These are phyloP conservation scores for Penstemon eatonii DNA, from an alignment of 257 asterid species.

Conservation along the genomic window DNA sequence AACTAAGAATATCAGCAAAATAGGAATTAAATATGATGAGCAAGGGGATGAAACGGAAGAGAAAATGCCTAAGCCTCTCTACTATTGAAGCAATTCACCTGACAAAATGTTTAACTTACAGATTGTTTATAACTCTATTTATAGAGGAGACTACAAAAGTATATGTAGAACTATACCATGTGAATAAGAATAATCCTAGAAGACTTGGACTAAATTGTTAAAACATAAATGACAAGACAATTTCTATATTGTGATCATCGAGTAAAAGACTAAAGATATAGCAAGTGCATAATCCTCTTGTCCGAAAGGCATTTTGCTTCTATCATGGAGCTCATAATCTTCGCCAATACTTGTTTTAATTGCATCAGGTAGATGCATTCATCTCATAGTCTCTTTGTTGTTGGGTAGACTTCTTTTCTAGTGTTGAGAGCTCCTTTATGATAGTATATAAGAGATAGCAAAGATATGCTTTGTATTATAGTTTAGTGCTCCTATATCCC, in stretches of 20 bases:
- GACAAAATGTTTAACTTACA: not conserved
- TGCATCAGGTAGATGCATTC: not conserved
- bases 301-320: not conserved
- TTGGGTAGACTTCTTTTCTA: not conserved
- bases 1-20: not conserved
- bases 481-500: not conserved
- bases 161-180: not conserved
- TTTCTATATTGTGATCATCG: not conserved
- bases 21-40: not conserved
- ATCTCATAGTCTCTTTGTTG: not conserved
- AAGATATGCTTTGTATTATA: not conserved
- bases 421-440: no score
- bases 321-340: not conserved
- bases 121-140: not conserved
- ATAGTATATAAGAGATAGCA: no score
- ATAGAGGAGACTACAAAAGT: no score
- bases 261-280: not conserved
- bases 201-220: not conserved
- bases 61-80: not conserved
- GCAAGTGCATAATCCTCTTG: not conserved
- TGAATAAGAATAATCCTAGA: not conserved
- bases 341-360: not conserved
- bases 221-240: not conserved
- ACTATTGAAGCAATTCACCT: not conserved
- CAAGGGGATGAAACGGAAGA: not conserved